A percentile compares a stretch with the other conserved stretches of the same genome.
Conservation (phyloP, 768 basidiomycete genomes). For the Lactifluus pinguis region DNA sequence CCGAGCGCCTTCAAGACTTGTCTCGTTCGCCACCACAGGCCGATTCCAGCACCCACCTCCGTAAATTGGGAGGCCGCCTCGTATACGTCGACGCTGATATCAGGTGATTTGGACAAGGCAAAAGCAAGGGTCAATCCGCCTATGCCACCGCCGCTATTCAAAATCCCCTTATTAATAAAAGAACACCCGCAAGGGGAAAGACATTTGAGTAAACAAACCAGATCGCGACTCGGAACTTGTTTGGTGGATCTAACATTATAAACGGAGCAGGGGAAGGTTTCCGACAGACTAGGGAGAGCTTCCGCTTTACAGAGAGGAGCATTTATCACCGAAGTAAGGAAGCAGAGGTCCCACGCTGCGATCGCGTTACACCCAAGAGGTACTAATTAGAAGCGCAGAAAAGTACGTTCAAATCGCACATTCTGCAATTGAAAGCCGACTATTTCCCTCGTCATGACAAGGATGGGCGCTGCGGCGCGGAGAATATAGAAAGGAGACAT, state of each 20-base stretch:
- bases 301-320: neutral
- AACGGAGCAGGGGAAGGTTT: neutral
- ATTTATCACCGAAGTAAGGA: neutral
- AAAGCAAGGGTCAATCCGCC: slow-evolving; percentile 26
- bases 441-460: neutral
- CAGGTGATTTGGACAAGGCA: slow-evolving; percentile 22
- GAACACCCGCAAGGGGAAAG: neutral
- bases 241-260: neutral
- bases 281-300: neutral
- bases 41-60: slow-evolving; percentile 28
- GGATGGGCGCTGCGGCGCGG: neutral
- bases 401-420: slow-evolving; percentile 11
- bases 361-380: neutral
- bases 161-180: no score
- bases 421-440: neutral
- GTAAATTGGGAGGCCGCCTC: slow-evolving; percentile 26
- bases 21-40: slow-evolving; percentile 31
- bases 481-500: neutral
- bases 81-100: slow-evolving; percentile 28
- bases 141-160: slow-evolving; percentile 24
- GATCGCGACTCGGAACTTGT: slow-evolving; percentile 24
- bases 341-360: neutral
- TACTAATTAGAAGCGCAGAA: neutral
- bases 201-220: slow-evolving; percentile 34
- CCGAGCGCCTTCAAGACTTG: slow-evolving; percentile 23